Conservation (phyloP, 306 rosid genomes). For the Leucaena leucocephala region DNA sequence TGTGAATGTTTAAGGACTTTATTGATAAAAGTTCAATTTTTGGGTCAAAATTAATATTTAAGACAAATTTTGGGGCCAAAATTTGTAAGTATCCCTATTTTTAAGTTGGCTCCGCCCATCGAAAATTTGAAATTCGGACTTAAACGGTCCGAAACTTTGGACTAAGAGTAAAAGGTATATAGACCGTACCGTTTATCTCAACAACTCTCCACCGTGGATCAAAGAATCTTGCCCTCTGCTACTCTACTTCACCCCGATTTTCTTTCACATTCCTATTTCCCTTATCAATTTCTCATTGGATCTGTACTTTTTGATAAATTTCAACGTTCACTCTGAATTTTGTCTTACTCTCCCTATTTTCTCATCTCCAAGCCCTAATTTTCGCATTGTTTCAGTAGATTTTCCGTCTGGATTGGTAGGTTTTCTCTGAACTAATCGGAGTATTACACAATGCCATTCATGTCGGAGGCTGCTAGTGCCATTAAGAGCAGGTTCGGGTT, state of each 20-base stretch:
- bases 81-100: not conserved
- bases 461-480: constrained; percentile 85
- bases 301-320: not conserved
- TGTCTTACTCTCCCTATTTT: constrained; percentile 1
- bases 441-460: constrained; percentile 58
- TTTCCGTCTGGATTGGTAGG: not conserved
- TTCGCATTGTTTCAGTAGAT: not conserved
- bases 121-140: constrained; percentile 47
- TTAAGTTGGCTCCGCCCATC: constrained; percentile 41
- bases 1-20: not conserved
- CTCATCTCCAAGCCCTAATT: constrained; percentile 19
- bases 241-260: not conserved
- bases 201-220: constrained; percentile 41
- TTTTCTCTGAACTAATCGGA: not conserved
- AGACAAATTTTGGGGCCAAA: not conserved
- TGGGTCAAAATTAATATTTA: not conserved
- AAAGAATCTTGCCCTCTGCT: constrained; percentile 31
- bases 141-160: constrained; percentile 57
- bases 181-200: constrained; percentile 54
- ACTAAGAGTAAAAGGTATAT: constrained; percentile 32
- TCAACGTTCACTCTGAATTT: not conserved
- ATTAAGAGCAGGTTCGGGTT: constrained; percentile 84
- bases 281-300: not conserved
- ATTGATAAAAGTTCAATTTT: not conserved
- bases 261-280: constrained; percentile 5